Evolutionary conservation across 371 early-diverging fungal species (phyloP).

Genomic region (Zychaea mexicana): DNA sequence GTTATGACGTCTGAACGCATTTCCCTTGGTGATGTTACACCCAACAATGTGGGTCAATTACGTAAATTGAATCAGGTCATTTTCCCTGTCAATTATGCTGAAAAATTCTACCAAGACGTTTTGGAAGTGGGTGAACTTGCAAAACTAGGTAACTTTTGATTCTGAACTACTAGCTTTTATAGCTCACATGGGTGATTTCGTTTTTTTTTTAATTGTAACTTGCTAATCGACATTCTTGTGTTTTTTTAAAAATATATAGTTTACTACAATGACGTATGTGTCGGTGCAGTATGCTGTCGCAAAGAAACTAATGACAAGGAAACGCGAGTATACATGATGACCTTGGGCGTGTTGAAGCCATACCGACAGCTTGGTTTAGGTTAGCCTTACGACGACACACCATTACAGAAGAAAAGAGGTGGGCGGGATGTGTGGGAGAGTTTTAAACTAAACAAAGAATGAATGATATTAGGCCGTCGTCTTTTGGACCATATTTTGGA

Average conservation of each 20-base stretch:
- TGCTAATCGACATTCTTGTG: not conserved
- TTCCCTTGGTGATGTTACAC: constrained; percentile 67
- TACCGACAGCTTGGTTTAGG: constrained; percentile 86
- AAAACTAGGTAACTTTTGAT: constrained; percentile 59
- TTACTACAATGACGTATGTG: constrained; percentile 72
- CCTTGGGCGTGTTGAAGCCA: constrained; percentile 89
- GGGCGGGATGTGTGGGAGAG: too few relatives aligned
- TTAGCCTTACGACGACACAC: too few relatives aligned
- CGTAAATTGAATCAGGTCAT: constrained; percentile 77
- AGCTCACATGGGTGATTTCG: not conserved
- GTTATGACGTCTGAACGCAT: constrained; percentile 34
- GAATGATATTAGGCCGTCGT: constrained; percentile 52
- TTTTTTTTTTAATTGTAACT: not conserved
- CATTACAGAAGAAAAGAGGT: too few relatives aligned
- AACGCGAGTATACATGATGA: constrained; percentile 86
- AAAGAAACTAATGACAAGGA: constrained; percentile 52
- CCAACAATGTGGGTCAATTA: constrained; percentile 71
- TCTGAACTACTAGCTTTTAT: too few relatives aligned
- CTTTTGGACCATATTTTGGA: constrained; percentile 67
- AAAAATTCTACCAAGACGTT: constrained; percentile 80
- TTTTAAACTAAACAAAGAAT: too few relatives aligned
- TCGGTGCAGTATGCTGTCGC: constrained; percentile 91
- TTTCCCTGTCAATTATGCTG: constrained; percentile 87
- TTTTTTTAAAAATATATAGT: constrained; percentile 42
- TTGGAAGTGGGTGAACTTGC: constrained; percentile 72